Evolutionary conservation across 2,329 filamentous ascomycete genomes (phyloP).

Genomic region (Penicillium expansum): DNA sequence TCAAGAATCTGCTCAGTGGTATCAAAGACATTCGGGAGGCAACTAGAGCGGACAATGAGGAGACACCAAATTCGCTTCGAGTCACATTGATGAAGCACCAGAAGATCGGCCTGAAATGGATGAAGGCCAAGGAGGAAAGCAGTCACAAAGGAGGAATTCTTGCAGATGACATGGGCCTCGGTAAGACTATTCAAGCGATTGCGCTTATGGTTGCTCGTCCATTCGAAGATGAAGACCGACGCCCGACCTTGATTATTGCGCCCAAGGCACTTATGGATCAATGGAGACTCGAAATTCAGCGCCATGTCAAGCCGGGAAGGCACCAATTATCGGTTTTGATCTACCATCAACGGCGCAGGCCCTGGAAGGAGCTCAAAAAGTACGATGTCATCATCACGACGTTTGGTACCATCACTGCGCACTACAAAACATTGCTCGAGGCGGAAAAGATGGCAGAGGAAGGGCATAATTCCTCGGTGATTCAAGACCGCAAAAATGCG

Average conservation of each 20-base stretch:
- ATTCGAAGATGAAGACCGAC: conserved; percentile 55
- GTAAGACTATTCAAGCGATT: conserved; percentile 80
- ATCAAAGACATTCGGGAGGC: conserved; percentile 71
- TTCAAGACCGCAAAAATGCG: conserved; percentile 1
- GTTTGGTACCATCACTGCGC: conserved; percentile 67
- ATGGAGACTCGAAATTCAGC: conserved; percentile 76
- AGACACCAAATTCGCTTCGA: conserved; percentile 67
- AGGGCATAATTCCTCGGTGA: conserved; percentile 34
- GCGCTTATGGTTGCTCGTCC: conserved; percentile 69
- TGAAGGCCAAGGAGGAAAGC: conserved; percentile 70
- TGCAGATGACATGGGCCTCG: conserved; percentile 79
- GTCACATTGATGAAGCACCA: conserved; percentile 77
- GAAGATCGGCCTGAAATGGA: conserved; percentile 72
- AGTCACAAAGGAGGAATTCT: conserved; percentile 72
- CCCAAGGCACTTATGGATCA: conserved; percentile 78
- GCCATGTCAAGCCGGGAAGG: conserved; percentile 59
- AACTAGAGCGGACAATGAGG: conserved; percentile 60
- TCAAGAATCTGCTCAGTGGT: conserved; percentile 67
- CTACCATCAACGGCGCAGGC: conserved; percentile 61
- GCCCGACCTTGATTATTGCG: conserved; percentile 80
- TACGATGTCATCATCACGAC: conserved; percentile 78
- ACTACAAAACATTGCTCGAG: conserved; percentile 61
- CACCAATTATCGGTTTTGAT: conserved; percentile 65
- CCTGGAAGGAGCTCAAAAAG: conserved; percentile 59
- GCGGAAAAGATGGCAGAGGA: conserved; percentile 51